phyloP scores from a whole-genome alignment of 306 rosid genomes.

The Trifolium dubium region DNA sequence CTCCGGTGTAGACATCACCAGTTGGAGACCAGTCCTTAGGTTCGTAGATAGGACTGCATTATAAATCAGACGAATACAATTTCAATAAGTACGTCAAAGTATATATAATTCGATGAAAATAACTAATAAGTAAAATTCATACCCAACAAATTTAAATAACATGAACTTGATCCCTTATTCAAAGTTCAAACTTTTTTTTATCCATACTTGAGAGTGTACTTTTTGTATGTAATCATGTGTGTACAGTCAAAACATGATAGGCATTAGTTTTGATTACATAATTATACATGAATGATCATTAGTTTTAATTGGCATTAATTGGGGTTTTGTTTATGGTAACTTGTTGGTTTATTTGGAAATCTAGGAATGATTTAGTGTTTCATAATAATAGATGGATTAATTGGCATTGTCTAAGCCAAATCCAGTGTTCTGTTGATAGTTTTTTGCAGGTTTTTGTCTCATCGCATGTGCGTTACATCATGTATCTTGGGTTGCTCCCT shows the following conservation, averaged over 20 bases:
- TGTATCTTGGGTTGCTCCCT: no score
- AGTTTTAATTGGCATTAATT: no score
- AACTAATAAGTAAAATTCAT: background rate
- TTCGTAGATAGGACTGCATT: slow-evolving; percentile 84
- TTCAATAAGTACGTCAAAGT: background rate
- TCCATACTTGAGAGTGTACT: no score
- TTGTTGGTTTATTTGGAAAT: background rate
- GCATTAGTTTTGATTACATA: no score
- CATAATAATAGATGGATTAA: no score
- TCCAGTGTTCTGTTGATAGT: background rate
- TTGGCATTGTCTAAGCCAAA: background rate
- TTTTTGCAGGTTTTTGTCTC: no score
- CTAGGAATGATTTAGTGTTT: background rate
- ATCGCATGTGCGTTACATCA: no score
- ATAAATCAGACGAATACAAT: slow-evolving; percentile 6
- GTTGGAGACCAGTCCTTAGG: slow-evolving; percentile 75
- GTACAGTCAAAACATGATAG: no score
- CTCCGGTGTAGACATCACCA: slow-evolving; percentile 89
- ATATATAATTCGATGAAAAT: background rate
- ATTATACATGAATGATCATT: no score
- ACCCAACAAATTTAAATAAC: background rate
- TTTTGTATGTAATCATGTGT: no score
- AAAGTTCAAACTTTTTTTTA: background rate
- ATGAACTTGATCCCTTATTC: background rate
- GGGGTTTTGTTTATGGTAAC: no score